A percentile compares a stretch with the other conserved stretches of the same genome.
Evolutionary conservation across 2,329 filamentous ascomycete species (phyloP).

Genomic region (Cladophialophora exuberans): DNA sequence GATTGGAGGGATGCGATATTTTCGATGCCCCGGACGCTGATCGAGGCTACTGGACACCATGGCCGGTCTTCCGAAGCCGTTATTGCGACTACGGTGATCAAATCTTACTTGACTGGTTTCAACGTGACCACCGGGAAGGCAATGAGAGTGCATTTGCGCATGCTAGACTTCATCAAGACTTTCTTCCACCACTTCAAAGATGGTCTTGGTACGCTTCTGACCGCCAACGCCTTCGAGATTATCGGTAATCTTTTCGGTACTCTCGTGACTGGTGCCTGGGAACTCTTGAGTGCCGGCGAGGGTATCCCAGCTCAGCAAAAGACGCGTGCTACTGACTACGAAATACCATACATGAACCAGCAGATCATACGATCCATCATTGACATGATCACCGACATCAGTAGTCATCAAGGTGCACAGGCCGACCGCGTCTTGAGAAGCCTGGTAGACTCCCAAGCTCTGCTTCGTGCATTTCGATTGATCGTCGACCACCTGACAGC

Average conservation of each 20-base stretch:
- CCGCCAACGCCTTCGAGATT: slow-evolving; percentile 81
- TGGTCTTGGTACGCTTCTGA: slow-evolving; percentile 81
- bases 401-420: slow-evolving; percentile 78
- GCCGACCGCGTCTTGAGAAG: slow-evolving; percentile 90
- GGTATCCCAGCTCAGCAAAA: slow-evolving; percentile 73
- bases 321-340: slow-evolving; percentile 86
- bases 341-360: slow-evolving; percentile 90
- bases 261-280: slow-evolving; percentile 72
- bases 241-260: slow-evolving; percentile 84
- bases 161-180: slow-evolving; percentile 84
- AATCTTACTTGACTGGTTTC: slow-evolving; percentile 86
- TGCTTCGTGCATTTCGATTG: slow-evolving; percentile 76
- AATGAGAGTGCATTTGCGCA: slow-evolving; percentile 78
- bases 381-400: slow-evolving; percentile 95
- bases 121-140: slow-evolving; percentile 80
- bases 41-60: slow-evolving; percentile 30
- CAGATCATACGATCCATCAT: slow-evolving; percentile 91
- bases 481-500: slow-evolving; percentile 78
- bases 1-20: slow-evolving; percentile 92
- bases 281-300: slow-evolving; percentile 66
- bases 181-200: slow-evolving; percentile 84
- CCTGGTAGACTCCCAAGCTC: slow-evolving; percentile 86
- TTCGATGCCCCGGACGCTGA: slow-evolving; percentile 77
- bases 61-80: slow-evolving; percentile 75
- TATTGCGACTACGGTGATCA: slow-evolving; percentile 78